Evolutionary conservation across 352 stramenopile species (phyloP), one percentile per base, ranked within the genome.

Genomic region (Globisporangium spiculum): DNA sequence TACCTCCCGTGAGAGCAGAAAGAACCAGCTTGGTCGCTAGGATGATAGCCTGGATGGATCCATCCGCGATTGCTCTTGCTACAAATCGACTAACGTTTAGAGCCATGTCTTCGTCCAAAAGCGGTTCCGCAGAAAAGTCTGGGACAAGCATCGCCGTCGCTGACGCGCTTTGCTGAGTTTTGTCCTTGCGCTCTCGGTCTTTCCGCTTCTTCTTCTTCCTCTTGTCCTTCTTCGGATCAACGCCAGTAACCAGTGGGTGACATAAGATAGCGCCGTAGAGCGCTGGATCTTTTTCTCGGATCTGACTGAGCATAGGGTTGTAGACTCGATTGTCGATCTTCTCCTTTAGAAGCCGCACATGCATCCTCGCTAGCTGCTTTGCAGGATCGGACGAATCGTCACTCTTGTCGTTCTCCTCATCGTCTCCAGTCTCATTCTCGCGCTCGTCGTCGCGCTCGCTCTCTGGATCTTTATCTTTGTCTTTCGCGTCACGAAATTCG

Each of bases 161-260:
- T 22, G 75, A 67, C 14, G 72, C 67, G 12, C 66, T 68, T 44
- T 78, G 75, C 32, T 75, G 63, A 32, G 70, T 71, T 48, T 90
- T 92, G 16, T 93, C 83, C 67, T 92, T 93, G 54, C 80, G 79
- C n/a, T 92, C 82, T 32, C 86, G 71, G 22, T 94, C 89, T 72
- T 95, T 93, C 22, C 87, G 76, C 65, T 90, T 92, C 75, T 94
- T 94, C 62, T 93, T 92, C 70, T 92, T 91, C 41, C 87, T 82
- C 68, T 92, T 91, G 66, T 96, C 86, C 53, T 86, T 90, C 70
- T 86, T 92, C 3, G 80, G 77, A 34, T 93, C 88, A 53, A 89
- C 75, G 4, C 88, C 90, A 18, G 87, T 89, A 18, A 97, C 66
- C 34, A 97, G 78, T 20, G 88, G 88, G 36, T 97, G 87, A 53